These are phyloP conservation scores for Phytophthora pseudosyringae DNA, from an alignment of 352 stramenopile genomes.

Conservation along the genomic window DNA sequence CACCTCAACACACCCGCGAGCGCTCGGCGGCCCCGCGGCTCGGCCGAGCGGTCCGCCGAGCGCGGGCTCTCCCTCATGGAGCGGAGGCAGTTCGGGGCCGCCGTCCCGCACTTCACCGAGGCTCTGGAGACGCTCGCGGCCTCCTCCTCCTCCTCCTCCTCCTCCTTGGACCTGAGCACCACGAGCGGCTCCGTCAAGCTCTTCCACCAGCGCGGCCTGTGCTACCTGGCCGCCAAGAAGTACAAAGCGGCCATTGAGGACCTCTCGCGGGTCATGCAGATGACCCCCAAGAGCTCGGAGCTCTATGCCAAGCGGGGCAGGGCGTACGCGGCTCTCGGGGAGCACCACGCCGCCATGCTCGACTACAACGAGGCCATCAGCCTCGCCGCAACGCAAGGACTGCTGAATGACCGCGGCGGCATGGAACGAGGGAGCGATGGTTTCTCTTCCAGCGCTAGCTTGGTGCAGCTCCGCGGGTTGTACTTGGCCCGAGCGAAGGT, in stretches of 20 bases:
- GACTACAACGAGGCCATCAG: constrained; percentile 76
- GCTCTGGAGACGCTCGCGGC: constrained; percentile 39
- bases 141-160: constrained; percentile 1
- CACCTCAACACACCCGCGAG: constrained; percentile 25
- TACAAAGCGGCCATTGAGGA: constrained; percentile 78
- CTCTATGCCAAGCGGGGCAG: constrained; percentile 73
- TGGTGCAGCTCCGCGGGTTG: constrained; percentile 52
- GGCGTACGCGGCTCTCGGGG: constrained; percentile 59
- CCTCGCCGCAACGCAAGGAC: constrained; percentile 43
- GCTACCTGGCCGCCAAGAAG: constrained; percentile 57
- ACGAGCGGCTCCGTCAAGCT: constrained; percentile 52
- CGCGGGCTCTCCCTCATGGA: constrained; percentile 56
- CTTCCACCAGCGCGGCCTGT: constrained; percentile 66
- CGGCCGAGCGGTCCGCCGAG: constrained; percentile 34
- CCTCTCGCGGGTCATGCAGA: constrained; percentile 68
- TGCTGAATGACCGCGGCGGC: constrained; percentile 34
- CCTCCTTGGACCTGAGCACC: constrained; percentile 11
- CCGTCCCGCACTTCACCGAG: constrained; percentile 65
- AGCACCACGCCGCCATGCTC: constrained; percentile 57
- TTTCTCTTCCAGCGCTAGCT: constrained; percentile 28
- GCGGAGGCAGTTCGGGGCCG: constrained; percentile 61
- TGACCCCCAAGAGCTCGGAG: constrained; percentile 70
- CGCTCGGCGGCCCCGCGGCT: constrained; percentile 13
- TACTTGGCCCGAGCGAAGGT: constrained; percentile 65
- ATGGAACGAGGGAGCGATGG: constrained; percentile 29